Conservation (phyloP, 176 grass and related monocot species). For the Metroxylon sagu region DNA sequence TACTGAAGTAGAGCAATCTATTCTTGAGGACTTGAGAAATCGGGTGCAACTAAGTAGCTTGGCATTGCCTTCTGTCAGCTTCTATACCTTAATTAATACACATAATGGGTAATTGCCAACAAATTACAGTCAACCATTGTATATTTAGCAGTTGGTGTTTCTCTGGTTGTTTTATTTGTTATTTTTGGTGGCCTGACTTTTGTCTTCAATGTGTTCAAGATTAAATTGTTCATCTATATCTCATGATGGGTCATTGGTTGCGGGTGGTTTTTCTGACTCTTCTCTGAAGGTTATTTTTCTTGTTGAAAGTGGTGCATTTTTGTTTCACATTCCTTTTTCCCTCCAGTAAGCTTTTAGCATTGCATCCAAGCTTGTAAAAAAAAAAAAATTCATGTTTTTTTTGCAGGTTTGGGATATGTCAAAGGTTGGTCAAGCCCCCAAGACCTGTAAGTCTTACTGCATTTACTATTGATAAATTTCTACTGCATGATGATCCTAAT, state of each 20-base stretch:
- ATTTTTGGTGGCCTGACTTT: conserved; percentile 14
- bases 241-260: conserved; percentile 88
- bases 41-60: conserved; percentile 70
- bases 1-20: conserved; percentile 65
- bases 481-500: neutral
- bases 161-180: neutral
- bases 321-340: conserved; percentile 1
- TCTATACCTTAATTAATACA: conserved; percentile 92
- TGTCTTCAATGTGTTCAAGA: conserved; percentile 29
- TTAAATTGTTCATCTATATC: conserved; percentile 96
- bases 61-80: conserved; percentile 88
- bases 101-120: conserved; percentile 67
- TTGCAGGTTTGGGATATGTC: conserved; percentile 96
- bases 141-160: neutral
- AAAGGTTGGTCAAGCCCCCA: conserved; percentile 72
- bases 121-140: neutral
- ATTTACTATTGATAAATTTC: neutral
- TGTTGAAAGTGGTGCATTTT: conserved; percentile 5
- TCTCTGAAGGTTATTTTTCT: conserved; percentile 67
- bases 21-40: conserved; percentile 82
- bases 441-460: conserved; percentile 44
- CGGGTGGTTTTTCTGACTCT: conserved; percentile 98
- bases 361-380: too few species aligned
- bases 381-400: neutral
- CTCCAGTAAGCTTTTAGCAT: conserved; percentile 6